These are phyloP conservation scores for Iris macrosiphon DNA, from an alignment of 106 monocot species.

Conservation along the genomic window DNA sequence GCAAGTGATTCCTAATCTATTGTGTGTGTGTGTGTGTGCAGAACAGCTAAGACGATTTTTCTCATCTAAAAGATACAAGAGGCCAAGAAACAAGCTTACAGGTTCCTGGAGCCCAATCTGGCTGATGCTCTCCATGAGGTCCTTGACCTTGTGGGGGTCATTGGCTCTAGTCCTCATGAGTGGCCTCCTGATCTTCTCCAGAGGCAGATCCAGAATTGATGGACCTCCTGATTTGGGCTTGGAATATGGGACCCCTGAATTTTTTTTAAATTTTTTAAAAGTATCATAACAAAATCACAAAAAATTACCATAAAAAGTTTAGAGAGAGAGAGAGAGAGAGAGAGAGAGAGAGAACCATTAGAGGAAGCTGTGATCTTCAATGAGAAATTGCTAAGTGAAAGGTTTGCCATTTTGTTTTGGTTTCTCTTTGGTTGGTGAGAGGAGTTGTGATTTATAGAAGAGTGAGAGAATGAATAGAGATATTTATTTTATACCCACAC, in stretches of 20 bases:
- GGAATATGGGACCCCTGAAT: constrained; percentile 60
- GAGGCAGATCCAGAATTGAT: constrained; percentile 63
- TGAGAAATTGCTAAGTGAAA: constrained; percentile 24
- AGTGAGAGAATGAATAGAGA: background rate
- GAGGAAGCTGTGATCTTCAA: constrained; percentile 27
- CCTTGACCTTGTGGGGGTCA: constrained; percentile 81
- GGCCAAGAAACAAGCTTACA: constrained; percentile 30
- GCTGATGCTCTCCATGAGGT: constrained; percentile 88
- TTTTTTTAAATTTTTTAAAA: background rate
- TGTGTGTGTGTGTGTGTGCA: no score
- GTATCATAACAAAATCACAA: background rate
- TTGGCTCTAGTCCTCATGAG: constrained; percentile 76
- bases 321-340: background rate
- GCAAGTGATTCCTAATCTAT: no score
- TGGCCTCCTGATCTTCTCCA: constrained; percentile 82
- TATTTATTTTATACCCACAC: background rate
- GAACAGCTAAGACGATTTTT: no score
- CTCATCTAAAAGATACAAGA: no score
- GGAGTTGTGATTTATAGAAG: background rate
- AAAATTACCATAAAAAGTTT: background rate
- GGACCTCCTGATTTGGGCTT: constrained; percentile 73
- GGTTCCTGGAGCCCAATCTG: constrained; percentile 89
- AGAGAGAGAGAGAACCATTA: constrained; percentile 26
- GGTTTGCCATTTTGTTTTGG: constrained; percentile 29
- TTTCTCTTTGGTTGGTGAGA: background rate